These are phyloP conservation scores for Vachellia pachyceras DNA, from an alignment of 306 rosid genomes.

Conservation along the genomic window DNA sequence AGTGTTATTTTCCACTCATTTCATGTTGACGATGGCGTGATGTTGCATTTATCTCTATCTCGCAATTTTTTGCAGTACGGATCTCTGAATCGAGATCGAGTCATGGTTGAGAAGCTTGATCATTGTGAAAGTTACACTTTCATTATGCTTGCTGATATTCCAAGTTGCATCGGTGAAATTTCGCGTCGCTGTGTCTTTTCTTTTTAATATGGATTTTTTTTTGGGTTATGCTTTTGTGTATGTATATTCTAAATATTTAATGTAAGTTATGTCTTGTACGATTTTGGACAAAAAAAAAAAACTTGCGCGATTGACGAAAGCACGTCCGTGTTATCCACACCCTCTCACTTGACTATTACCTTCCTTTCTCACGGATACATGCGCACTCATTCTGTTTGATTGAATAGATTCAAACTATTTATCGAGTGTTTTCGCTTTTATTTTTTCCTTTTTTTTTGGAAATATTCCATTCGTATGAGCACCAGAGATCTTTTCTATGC, in stretches of 20 bases:
- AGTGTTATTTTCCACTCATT: conserved; percentile 10
- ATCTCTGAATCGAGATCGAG: conserved; percentile 52
- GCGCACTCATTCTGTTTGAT: not conserved
- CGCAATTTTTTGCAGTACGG: conserved; percentile 23
- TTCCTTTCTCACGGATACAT: not conserved
- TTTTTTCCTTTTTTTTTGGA: not conserved
- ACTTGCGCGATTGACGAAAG: not conserved
- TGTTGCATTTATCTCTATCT: conserved; percentile 25
- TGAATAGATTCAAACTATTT: conserved; percentile 28
- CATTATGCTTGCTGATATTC: conserved; percentile 62
- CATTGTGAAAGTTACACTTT: conserved; percentile 38
- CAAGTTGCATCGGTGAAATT: conserved; percentile 65
- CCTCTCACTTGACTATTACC: not conserved
- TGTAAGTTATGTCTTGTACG: not conserved
- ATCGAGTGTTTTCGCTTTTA: conserved; percentile 22
- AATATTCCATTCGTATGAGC: conserved; percentile 18
- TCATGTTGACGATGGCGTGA: not conserved
- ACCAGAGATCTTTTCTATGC: conserved; percentile 7
- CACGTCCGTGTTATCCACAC: not conserved
- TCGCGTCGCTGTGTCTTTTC: conserved; percentile 13
- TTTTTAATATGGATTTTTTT: not conserved
- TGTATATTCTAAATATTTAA: not conserved
- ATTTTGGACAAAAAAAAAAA: not conserved
- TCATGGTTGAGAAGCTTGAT: conserved; percentile 4
- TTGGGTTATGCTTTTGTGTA: not conserved